Evolutionary conservation across 768 basidiomycete genomes (phyloP), one percentile per base, ranked within the genome.

Genomic region (Sutorius australiensis): DNA sequence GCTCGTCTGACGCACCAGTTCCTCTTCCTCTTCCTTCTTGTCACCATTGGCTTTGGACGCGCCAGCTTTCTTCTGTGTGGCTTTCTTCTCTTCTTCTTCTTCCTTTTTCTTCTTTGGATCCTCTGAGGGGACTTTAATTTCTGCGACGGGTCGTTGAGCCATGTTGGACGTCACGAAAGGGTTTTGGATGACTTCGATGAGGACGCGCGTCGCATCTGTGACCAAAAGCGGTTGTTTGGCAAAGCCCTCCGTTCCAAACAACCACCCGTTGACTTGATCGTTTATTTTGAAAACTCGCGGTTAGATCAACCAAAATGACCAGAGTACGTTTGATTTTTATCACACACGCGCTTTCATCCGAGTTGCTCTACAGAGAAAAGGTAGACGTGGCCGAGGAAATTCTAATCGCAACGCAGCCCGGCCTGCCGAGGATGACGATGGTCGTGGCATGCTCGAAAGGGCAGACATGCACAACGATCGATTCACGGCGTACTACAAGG

Each of bases 21-120:
- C 84, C 58, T 82, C 78, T 34, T 72, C 84, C 61, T 90, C 86
- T 44, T 73, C 79, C 48, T 79, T 76, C 63, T 80, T 76, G 55
- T 76, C 76, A 39, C 80, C 78, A 61, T 76, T 73, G 32, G 73
- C 63, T 64, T 82, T 86, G 17, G 86, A 82, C 42, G 82, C 65
- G 36, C 78, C 78, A 47, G 81, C 74, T 45, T 78, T 75, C 66
- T 83, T 81, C 65, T 79, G 76, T 56, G 80, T 43, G 48, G 44
- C 44, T 46, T 64, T 60, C 57, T 71, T 75, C 16, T 73, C 74
- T 51, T 76, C 73, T 14, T 73, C 65, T 40, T 76, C 65, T 40
- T 76, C 69, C 50, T 77, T 74, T 70, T 88, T 87, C 75, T 84
- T 82, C 74, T 85, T 80, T 3, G 88, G 84, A 64, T 93, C 90